Conservation (phyloP, 768 basidiomycete species). For the Macrolepiota fuliginosa region DNA sequence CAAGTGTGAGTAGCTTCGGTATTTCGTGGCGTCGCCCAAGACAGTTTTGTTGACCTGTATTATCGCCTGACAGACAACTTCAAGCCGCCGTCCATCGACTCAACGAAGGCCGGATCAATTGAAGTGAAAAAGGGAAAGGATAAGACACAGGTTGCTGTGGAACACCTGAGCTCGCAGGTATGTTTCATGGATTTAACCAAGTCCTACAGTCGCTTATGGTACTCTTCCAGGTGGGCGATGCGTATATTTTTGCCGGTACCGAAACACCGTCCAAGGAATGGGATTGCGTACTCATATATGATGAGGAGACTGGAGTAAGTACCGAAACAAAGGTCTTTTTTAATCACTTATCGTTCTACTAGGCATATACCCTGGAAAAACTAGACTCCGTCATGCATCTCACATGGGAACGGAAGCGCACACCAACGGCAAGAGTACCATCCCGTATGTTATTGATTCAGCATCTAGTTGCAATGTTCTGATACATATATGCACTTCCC, state of each 20-base stretch:
- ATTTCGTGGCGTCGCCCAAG: neutral
- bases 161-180: slow-evolving; percentile 68
- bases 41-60: neutral
- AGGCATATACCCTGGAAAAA: slow-evolving; percentile 77
- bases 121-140: slow-evolving; percentile 57
- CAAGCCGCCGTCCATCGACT: slow-evolving; percentile 70
- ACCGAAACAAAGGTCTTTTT: neutral
- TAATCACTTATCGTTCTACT: slow-evolving; percentile 14
- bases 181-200: neutral
- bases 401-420: slow-evolving; percentile 46
- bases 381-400: slow-evolving; percentile 64
- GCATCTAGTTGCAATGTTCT: slow-evolving; percentile 1
- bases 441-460: slow-evolving; percentile 29
- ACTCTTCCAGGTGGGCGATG: slow-evolving; percentile 44
- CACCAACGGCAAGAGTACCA: slow-evolving; percentile 22
- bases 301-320: slow-evolving; percentile 65
- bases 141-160: slow-evolving; percentile 51
- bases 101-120: slow-evolving; percentile 61
- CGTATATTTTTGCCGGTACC: slow-evolving; percentile 52
- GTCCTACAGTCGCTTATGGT: neutral
- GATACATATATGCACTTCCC: slow-evolving; percentile 8
- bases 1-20: slow-evolving; percentile 50
- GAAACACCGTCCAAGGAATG: slow-evolving; percentile 63
- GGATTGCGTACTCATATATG: slow-evolving; percentile 79
- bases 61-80: slow-evolving; percentile 56